These are phyloP conservation scores for Crassisporium funariophilum DNA, from an alignment of 768 basidiomycete genomes.

Conservation along the genomic window DNA sequence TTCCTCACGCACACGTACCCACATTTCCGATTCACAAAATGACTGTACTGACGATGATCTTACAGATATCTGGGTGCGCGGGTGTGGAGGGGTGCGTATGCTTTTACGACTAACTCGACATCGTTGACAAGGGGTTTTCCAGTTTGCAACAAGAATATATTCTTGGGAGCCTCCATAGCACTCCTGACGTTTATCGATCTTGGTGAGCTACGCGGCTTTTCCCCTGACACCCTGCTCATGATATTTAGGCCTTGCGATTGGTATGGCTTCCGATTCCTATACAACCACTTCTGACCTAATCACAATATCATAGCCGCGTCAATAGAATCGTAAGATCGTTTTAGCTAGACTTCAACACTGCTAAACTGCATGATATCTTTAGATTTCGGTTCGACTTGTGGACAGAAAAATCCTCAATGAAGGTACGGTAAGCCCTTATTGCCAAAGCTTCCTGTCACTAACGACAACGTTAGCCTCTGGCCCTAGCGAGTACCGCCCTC, in stretches of 20 bases:
- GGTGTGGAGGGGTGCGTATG: conserved; percentile 15
- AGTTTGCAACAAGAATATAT: conserved; percentile 16
- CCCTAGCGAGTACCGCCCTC: conserved; percentile 14
- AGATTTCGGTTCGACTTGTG: conserved; percentile 12
- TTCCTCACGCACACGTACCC: conserved; percentile 16
- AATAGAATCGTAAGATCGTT: conserved; percentile 8
- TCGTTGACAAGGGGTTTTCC: too few relatives aligned
- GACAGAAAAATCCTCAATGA: conserved; percentile 1
- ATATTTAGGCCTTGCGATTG: not conserved
- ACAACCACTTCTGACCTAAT: not conserved
- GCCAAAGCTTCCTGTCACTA: not conserved
- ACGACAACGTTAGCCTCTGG: conserved; percentile 8
- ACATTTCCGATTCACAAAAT: not conserved
- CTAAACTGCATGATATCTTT: too few relatives aligned
- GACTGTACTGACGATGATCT: not conserved
- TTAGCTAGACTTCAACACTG: too few relatives aligned
- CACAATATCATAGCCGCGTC: not conserved
- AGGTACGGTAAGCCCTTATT: not conserved
- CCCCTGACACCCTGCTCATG: too few relatives aligned
- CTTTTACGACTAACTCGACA: too few relatives aligned
- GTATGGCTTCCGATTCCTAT: not conserved
- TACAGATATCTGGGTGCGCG: conserved; percentile 16
- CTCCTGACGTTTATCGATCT: not conserved
- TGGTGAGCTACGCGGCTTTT: conserved; percentile 4
- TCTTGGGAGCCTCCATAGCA: conserved; percentile 8